Base-by-base conservation (phyloP, 2,329 filamentous ascomycete genomes). In the Fusarium sp. region DNA sequence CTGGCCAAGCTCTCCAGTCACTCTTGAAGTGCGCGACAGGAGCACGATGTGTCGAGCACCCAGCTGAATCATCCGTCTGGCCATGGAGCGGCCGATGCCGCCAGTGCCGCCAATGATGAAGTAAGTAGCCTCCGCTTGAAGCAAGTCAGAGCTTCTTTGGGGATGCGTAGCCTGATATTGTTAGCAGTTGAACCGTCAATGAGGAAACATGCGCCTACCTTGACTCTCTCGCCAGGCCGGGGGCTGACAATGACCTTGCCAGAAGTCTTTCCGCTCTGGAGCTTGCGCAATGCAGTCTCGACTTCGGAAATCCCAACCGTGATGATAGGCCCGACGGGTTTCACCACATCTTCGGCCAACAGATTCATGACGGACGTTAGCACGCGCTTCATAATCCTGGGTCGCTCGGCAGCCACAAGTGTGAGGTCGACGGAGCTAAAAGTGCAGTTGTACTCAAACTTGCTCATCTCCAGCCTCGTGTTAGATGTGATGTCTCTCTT, bases 51-150 rank as follows among this genome's bases (percentile, higher is more conserved):
- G 81, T 9, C 81, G 80, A 5, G 85, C 86, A 5, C 86, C 86
- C 35, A 84, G 81, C 40, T 79, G 78, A 8, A 84, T 80, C 85
- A 88, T 86, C 84, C 85, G 87, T 2, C 80, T 80, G 8, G 84
- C 79, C 77, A 88, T 83, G 69, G 82, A 85, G 35, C 83, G 80
- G 7, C 86, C 86, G 16, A 88, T 80, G 16, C 85, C 86, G 31
- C 86, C 86, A 0, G 84, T 84, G 22, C 86, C 85, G 18, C 86
- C 86, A 36, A 86, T 82, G 35, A 88, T 78, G 63, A 88, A 80
- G 70, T 88, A 88, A 1, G 70, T 63, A 14, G 35, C 68, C 18
- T 71, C 52, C 2, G 7, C 31, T 25, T 20, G 52, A 25, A 57
- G 52, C 31, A 57, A 0, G 6, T 7, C 10, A 4, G 52, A 5